These are phyloP conservation scores for Escallonia rubra DNA, from an alignment of 129 eudicot species.

Conservation along the genomic window DNA sequence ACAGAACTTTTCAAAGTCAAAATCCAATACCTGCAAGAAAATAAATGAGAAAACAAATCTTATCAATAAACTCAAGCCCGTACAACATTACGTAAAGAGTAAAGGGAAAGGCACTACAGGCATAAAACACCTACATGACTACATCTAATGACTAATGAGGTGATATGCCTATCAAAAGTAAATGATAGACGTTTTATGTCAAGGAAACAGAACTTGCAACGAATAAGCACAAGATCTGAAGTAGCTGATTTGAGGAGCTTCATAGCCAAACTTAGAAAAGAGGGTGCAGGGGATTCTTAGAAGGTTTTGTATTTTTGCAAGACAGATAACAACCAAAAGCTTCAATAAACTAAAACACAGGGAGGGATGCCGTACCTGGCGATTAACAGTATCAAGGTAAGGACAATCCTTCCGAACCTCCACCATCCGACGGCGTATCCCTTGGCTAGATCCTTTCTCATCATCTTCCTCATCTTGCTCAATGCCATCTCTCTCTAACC, in stretches of 20 bases:
- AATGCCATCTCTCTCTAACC: constrained; percentile 13
- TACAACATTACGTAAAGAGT: background rate
- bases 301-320: too few species aligned
- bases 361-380: constrained; percentile 54
- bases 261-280: too few species aligned
- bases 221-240: too few species aligned
- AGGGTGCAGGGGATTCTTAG: too few species aligned
- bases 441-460: constrained; percentile 21
- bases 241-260: too few species aligned
- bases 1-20: constrained; percentile 91
- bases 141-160: too few species aligned
- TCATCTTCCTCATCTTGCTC: constrained; percentile 33
- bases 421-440: constrained; percentile 41
- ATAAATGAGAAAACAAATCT: constrained; percentile 1
- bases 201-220: too few species aligned
- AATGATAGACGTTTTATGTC: too few species aligned
- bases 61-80: background rate
- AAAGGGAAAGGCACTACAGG: background rate
- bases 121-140: background rate
- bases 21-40: constrained; percentile 89
- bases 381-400: constrained; percentile 88
- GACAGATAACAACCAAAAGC: too few species aligned
- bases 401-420: constrained; percentile 92
- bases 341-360: too few species aligned
- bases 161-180: too few species aligned